Base-by-base conservation (phyloP, 768 basidiomycete species). In the Daedalea quercina region DNA sequence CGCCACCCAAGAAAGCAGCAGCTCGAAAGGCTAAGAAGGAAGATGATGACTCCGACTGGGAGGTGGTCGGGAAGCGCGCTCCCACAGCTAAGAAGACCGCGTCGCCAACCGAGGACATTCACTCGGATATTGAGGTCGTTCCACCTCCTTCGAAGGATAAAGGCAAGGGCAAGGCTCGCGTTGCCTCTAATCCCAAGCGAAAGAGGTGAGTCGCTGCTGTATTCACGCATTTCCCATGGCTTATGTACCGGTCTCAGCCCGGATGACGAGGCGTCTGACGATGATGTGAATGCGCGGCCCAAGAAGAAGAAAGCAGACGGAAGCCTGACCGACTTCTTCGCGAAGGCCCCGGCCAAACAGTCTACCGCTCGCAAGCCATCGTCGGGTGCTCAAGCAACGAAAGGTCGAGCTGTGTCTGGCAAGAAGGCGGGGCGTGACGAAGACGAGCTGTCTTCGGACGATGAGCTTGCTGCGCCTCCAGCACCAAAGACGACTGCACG, bases 301-400 rank as follows among this genome's bases (percentile, higher is more conserved):
- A 86, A 85, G 75, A 82, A 79, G 69, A 75, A 74, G 58, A 70
- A 73, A 46, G 60, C 64, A 20, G 33, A 47, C 28, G 63, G 74
- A 0, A 59, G 72, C 3, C 67, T 85, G 52, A 78, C 78, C 3
- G 82, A 85, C 60, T 86, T 84, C 73, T 83, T 85, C 57, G 67
- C 65, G 34, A 82, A 84, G 63, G 52, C 55, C n/a, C 60, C 64
- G 11, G 51, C 56, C 3, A 76, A 77, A 67, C 75, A 67, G 53
- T 58, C 73, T 28, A 64, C 69, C 4, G 47, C 49, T 9, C 57
- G 58, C 45, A 64, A 60, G 41, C 51, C 44, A 3, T 58, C 56
- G 40, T 52, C 55, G 28, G 52, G 48, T 20, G 53, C 31, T 31
- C 53, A 59, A 24, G 40, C 60, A 8, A 44, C 57, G 11, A 57